Evolutionary conservation across 257 asterid genomes (phyloP), one percentile per base, ranked within the genome.

Genomic region (Ajuga chamaepitys): DNA sequence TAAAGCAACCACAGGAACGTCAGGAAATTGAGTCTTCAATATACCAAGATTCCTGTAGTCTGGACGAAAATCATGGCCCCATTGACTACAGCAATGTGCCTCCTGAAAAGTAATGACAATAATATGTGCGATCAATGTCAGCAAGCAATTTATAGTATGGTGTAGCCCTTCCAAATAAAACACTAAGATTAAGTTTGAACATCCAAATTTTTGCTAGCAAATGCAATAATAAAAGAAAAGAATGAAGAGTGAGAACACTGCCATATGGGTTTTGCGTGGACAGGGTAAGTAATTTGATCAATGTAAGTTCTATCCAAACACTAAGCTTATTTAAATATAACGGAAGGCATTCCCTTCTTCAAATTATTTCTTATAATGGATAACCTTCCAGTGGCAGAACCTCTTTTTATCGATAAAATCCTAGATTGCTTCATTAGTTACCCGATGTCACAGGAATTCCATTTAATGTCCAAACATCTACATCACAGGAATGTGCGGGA

Each of bases 11-110:
- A 89, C 62, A 24, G 97, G 99, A 72, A 87, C 95, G 76, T 83
- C 83, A 61, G 96, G 97, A 85, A 93, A 93, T 85, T 93, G 96
- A 71, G 96, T 93, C 95, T 89, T 93, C 32, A 93, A 75, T 67
- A 93, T 93, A 66, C 99, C 99, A 75, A 89, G 99, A 78, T 89
- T 93, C 81, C 85, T 80, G 85, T 93, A 93, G 77, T 93, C 99
- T 26, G 99, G 99, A 76, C 97, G 99, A 80, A 93, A 93, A 83
- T 93, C 99, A 80, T 89, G 99, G 47, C 99, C 99, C 99, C 99
- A 93, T 75, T 93, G 99, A 76, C 99, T 93, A 82, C 99, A 93
- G 73, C 99, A 93, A 86, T 93, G 99, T 66, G 99, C 99, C 83
- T 93, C 99, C 99, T 93, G 94, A 64, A 81, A 66, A 67, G 63